Conservation (phyloP, 345 rosid genomes). For the Eucalyptus globulus region DNA sequence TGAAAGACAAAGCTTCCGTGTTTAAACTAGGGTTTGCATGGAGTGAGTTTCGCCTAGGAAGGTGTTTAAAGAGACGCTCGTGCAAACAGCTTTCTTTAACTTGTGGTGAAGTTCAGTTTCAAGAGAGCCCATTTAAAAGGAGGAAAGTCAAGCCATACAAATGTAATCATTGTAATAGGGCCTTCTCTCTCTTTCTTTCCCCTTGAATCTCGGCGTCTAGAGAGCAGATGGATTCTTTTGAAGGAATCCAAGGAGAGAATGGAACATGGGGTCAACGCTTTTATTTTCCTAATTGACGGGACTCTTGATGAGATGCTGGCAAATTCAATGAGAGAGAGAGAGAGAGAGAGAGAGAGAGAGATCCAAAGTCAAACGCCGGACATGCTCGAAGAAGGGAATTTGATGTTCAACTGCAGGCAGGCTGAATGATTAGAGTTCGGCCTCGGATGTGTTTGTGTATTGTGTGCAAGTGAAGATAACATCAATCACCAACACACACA, state of each 20-base stretch:
- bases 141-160: background rate
- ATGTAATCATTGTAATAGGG: background rate
- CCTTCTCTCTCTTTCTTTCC: background rate
- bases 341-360: background rate
- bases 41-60: background rate
- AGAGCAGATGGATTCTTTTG: background rate
- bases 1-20: background rate
- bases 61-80: background rate
- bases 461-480: background rate
- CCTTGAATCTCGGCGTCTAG: background rate
- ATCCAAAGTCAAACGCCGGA: background rate
- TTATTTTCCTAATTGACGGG: background rate
- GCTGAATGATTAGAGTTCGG: background rate
- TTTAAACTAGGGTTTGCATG: background rate
- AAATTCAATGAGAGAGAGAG: background rate
- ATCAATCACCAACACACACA: background rate
- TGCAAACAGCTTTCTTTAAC: background rate
- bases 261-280: background rate
- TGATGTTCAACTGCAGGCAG: background rate
- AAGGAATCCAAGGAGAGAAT: background rate
- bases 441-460: background rate
- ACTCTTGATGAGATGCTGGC: background rate
- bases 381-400: background rate
- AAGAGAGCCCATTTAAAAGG: background rate
- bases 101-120: background rate